Conservation (phyloP, 805 yeast species). For the Saccharomycopsis sp. region DNA sequence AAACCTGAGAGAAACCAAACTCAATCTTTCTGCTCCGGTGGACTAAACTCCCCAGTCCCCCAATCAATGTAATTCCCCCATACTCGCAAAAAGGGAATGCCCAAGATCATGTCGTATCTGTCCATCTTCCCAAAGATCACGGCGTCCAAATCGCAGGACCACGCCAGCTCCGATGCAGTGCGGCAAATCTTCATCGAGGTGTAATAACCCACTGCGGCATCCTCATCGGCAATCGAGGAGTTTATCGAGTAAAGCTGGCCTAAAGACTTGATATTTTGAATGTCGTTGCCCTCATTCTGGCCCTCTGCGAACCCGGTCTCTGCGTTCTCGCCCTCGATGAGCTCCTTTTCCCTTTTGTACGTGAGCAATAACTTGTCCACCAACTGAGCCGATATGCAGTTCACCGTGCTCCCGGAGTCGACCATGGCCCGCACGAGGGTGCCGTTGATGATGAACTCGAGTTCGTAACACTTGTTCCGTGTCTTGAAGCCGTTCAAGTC, state of each 20-base stretch:
- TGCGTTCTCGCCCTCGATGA: no score
- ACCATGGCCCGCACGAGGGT: conserved; percentile 1
- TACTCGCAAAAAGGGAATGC: neutral
- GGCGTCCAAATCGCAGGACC: conserved; percentile 5
- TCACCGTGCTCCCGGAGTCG: conserved; percentile 3
- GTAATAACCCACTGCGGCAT: conserved; percentile 1
- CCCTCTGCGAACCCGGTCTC: no score
- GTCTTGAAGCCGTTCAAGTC: conserved; percentile 5
- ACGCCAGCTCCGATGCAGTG: no score
- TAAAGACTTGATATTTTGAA: neutral
- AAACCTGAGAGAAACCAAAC: no score
- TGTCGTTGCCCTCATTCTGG: neutral
- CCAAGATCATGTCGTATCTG: conserved; percentile 1
- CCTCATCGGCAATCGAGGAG: neutral
- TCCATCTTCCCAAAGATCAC: conserved; percentile 6
- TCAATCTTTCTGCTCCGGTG: no score
- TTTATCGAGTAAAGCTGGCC: conserved; percentile 2
- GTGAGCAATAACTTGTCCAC: conserved; percentile 1
- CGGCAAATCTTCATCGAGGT: neutral
- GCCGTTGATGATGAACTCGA: neutral
- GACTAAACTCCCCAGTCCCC: conserved; percentile 6
- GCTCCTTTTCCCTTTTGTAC: no score
- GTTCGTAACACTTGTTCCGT: conserved; percentile 1
- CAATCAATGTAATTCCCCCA: conserved; percentile 4
- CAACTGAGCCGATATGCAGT: neutral